Base-by-base conservation (phyloP, 192 early-diverging fungal species). In the Backusella macrospora region DNA sequence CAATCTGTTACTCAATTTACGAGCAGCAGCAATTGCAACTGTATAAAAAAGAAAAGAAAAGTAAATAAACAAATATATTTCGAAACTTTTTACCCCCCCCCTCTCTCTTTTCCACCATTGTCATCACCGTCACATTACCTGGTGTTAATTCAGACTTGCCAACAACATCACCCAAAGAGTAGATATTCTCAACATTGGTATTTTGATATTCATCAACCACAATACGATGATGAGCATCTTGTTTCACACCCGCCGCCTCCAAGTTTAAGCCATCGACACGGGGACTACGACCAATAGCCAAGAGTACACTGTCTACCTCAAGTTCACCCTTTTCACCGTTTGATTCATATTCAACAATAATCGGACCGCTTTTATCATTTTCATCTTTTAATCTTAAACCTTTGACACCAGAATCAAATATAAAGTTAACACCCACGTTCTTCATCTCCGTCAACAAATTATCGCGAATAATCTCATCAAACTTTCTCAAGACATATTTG, bases 161-260 rank as follows among this genome's bases (percentile, higher is more conserved):
- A 79, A 90, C 92, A 40, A 97, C 93, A 78, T 99, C 98, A 46
- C 98, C 98, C 8, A 99, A 83, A n/a, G 95, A 91, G 80, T 90
- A 95, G 34, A 99, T 81, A 34, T 91, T 86, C 26, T 82, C 76
- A 5, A 80, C 78, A 43, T 42, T 76, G 5, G 96, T 98, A 67
- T 95, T 87, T 80, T 98, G 96, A 85, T 85, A 98, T 76, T 94
- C 95, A 79, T 99, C 92, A 9, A 87, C 89, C 39, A 83, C 72
- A 73, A 99, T 93, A 73, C 89, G 91, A 1, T 93, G 92, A 21
- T 87, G 81, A 12, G 80, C 76, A 72, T 92, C 87, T n/a, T 86
- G 62, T 65, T 85, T 85, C 18, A 98, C 85, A 10, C 87, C 90
- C 13, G 82, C 82, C 9, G 79, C 85, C 5, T 83, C 84, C 52